Base-by-base conservation (phyloP, 129 eudicot species). In the Ambrosia artemisiifolia region DNA sequence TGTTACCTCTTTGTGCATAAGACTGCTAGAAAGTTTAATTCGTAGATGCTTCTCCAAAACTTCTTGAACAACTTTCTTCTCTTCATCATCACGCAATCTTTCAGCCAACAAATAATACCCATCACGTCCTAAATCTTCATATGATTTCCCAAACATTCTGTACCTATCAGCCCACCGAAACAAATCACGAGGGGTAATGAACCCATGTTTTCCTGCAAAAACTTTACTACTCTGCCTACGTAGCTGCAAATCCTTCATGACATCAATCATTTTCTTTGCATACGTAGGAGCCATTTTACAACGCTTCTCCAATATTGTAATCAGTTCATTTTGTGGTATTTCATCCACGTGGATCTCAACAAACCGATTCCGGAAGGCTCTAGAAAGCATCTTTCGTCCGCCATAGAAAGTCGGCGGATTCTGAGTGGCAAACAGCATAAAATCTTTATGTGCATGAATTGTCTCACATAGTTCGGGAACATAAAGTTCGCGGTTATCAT, bases 301-400 rank as follows among this genome's bases (percentile, higher is more conserved):
- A 74, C 92, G 83, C 34, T 76, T 83, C 59, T 86, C 86, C 85
- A 95, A 71, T 33, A 95, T 94, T 1, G 81, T 82, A 71, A 80
- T 81, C 80, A 90, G 79, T 79, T 95, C 99, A 67, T 65, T 84
- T 63, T 88, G 85, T 0, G 99, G 99, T 35, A 95, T 95, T 81
- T 90, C 99, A 73, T 95, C 99, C 57, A 95, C 99, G 67, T 95
- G 97, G 47, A 95, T 86, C 87, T 95, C 99, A 60, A 95, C 94
- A 80, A 95, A 95, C 67, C 99, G 88, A 65, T 95, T 95, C 20
- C 97, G 96, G 59, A 95, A 95, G 46, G 99, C 99, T 69, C 99
- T 83, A 36, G 99, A 95, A 28, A 95, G 96, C 86, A 95, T 84
- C 79, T 95, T 95, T 11, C 99, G 89, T 50, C 99, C 99, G 38